Base-by-base conservation (phyloP, 495 filamentous ascomycete genomes). In the Pyrenula aspistea region DNA sequence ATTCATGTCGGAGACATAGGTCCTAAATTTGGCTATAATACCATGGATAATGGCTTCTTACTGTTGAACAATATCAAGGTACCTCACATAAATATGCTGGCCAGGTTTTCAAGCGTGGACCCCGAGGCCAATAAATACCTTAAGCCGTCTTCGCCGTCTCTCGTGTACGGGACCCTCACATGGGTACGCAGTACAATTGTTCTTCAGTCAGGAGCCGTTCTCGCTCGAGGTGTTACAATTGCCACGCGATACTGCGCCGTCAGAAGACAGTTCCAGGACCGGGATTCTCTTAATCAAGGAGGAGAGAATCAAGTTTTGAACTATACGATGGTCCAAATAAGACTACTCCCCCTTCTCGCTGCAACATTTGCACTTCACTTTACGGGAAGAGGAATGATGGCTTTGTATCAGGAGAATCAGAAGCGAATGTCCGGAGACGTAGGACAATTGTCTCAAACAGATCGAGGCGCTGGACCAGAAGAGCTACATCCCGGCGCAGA, bases 31-130 rank as follows among this genome's bases (percentile, higher is more conserved):
- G 85, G 84, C 2, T 85, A 85, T 65, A 80, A 79, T 60, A 86
- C 82, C 19, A 83, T 86, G 78, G 86, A 89, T 66, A 90, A 89
- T 59, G 86, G 86, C 2, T 90, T 84, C 71, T 71, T 89, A 22
- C 74, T 85, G 24, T 81, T 90, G 65, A 85, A 87, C 67, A 73
- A 86, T 4, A 74, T 87, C 60, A 84, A 85, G 60, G 72, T 88
- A 22, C 84, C 84, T 4, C 83, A 87, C 57, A 64, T 79, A 25
- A 83, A 79, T 64, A 88, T 89, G 86, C 68, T 89, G 36, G 81
- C 80, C 23, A 75, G 78, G 12, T 86, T 84, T 64, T 81, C 82
- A 0, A 60, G 72, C 49, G 77, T 90, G 23, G 82, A 86, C 61
- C 75, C 76, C 21, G 69, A 76, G 10, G 83, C 81, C 0, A 79